A percentile compares a stretch with the other conserved stretches of the same genome.
These are phyloP conservation scores for Eurotiales sp. DNA, from an alignment of 2,329 filamentous ascomycete genomes.

Conservation along the genomic window DNA sequence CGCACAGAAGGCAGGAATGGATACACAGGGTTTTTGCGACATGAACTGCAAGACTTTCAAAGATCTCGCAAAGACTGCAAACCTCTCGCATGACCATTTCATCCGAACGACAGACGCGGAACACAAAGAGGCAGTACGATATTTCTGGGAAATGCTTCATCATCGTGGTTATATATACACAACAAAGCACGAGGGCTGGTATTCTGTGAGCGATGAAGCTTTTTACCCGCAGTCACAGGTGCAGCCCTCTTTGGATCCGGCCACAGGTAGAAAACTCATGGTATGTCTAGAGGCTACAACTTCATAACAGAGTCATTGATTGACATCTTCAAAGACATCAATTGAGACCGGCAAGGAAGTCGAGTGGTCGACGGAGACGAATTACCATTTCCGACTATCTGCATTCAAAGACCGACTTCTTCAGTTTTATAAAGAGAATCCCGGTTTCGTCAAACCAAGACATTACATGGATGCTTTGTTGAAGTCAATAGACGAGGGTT, in stretches of 20 bases:
- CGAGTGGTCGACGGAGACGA: conserved; percentile 88
- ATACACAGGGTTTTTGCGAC: conserved; percentile 85
- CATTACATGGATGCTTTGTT: conserved; percentile 75
- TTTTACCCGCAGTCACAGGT: conserved; percentile 82
- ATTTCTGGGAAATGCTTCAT: conserved; percentile 81
- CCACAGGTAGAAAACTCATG: conserved; percentile 79
- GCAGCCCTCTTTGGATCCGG: conserved; percentile 68
- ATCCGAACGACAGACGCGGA: conserved; percentile 84
- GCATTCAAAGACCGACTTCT: conserved; percentile 75
- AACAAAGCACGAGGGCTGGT: conserved; percentile 89
- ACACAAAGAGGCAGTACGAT: conserved; percentile 79
- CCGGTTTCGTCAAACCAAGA: conserved; percentile 69
- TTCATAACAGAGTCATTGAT: not conserved
- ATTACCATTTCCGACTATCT: conserved; percentile 92
- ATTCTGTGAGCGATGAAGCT: conserved; percentile 92
- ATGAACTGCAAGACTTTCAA: conserved; percentile 75
- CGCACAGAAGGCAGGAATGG: conserved; percentile 20
- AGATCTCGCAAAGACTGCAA: conserved; percentile 64
- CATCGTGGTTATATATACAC: conserved; percentile 77
- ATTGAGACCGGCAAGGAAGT: conserved; percentile 88
- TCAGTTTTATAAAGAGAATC: conserved; percentile 73
- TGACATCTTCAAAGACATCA: conserved; percentile 49
- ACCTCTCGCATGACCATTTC: conserved; percentile 77
- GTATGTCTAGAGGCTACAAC: conserved; percentile 32
- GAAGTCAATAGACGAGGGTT: conserved; percentile 68